Conservation (phyloP, 192 early-diverging fungal species). For the Dissophora globulifera region DNA sequence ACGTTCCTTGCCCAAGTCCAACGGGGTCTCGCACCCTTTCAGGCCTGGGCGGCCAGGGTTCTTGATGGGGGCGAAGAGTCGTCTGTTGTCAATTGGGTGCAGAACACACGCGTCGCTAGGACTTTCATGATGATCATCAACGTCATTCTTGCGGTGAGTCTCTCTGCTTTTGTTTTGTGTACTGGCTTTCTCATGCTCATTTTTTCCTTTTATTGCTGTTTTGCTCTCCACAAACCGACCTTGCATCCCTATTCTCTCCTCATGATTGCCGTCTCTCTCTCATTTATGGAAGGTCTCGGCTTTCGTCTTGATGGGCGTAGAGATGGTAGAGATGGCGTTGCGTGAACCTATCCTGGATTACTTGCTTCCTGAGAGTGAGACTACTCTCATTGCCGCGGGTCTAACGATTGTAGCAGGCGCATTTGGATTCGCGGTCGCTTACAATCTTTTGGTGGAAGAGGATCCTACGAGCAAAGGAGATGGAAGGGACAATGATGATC, state of each 20-base stretch:
- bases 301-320: conserved; percentile 24
- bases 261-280: not conserved
- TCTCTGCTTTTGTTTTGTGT: conserved; percentile 1
- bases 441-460: conserved; percentile 32
- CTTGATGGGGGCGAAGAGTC: conserved; percentile 4
- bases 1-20: conserved; percentile 16
- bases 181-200: not conserved
- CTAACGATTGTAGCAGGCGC: conserved; percentile 23
- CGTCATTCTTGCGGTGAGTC: conserved; percentile 19
- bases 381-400: conserved; percentile 5
- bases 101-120: conserved; percentile 24
- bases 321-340: conserved; percentile 28
- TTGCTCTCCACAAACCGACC: not conserved
- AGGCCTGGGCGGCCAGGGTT: conserved; percentile 17
- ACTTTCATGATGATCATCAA: conserved; percentile 23
- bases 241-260: not conserved
- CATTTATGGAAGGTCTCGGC: conserved; percentile 8
- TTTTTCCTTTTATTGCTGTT: not conserved
- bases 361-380: conserved; percentile 32
- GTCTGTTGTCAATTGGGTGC: conserved; percentile 21
- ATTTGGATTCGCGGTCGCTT: conserved; percentile 36
- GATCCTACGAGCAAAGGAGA: not conserved
- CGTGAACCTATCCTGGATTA: conserved; percentile 35
- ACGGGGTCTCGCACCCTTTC: conserved; percentile 14
- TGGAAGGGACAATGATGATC: not conserved